phyloP scores from a whole-genome alignment of 1,284 basidiomycete species.

The Fomes fomentarius region DNA sequence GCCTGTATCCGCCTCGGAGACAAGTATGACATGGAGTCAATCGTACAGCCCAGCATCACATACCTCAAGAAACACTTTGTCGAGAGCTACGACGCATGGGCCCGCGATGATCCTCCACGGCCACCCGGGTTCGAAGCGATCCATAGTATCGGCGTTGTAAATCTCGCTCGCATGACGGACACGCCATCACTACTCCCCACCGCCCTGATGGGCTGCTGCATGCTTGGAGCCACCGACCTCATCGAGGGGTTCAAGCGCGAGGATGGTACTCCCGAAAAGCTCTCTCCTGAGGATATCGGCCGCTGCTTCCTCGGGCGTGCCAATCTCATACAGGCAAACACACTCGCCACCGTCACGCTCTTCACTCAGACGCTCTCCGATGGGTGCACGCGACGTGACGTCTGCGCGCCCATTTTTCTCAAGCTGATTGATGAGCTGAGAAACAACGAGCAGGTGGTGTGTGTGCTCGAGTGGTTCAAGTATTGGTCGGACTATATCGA shows the following conservation, averaged over 20 bases:
- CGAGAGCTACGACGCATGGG: background rate
- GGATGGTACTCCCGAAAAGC: constrained; percentile 10
- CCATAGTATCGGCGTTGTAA: constrained; percentile 18
- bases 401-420: constrained; percentile 11
- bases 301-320: constrained; percentile 7
- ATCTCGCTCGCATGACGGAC: constrained; percentile 12
- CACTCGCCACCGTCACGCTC: constrained; percentile 6
- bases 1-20: constrained; percentile 8
- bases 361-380: constrained; percentile 13
- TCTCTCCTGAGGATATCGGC: constrained; percentile 12
- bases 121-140: too few species aligned
- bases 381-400: constrained; percentile 16
- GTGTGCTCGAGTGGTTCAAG: constrained; percentile 4
- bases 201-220: constrained; percentile 17
- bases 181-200: constrained; percentile 7
- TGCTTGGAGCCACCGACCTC: constrained; percentile 5
- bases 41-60: constrained; percentile 1
- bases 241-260: constrained; percentile 11
- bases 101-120: too few species aligned
- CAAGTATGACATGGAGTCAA: constrained; percentile 10
- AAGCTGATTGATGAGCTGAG: constrained; percentile 15
- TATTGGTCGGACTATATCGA: constrained; percentile 15
- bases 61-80: constrained; percentile 7
- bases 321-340: background rate
- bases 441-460: constrained; percentile 12